Conservation (phyloP, 305 asterid genomes). For the Rubia peregrina region DNA sequence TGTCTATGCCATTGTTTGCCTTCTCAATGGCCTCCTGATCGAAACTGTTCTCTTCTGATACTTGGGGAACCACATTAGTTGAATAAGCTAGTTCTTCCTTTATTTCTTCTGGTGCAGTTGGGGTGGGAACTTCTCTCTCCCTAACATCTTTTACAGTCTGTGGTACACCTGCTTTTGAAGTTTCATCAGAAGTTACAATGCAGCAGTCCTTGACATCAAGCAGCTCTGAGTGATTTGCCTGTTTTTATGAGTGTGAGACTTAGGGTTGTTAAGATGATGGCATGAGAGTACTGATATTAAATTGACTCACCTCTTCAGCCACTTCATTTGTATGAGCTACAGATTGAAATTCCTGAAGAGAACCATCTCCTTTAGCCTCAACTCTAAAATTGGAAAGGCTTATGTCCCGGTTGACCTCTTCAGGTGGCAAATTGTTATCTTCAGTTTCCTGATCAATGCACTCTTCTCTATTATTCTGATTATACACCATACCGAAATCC, state of each 20-base stretch:
- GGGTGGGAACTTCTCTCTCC: conserved; percentile 4
- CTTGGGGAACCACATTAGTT: conserved; percentile 30
- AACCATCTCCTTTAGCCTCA: conserved; percentile 7
- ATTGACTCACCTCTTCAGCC: neutral
- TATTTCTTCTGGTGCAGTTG: conserved; percentile 25
- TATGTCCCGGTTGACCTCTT: conserved; percentile 9
- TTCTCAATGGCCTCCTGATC: neutral
- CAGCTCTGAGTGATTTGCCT: conserved; percentile 8
- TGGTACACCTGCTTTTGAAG: neutral
- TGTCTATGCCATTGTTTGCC: conserved; percentile 14
- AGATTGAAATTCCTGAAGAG: conserved; percentile 2
- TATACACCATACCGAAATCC: neutral
- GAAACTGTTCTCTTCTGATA: conserved; percentile 5
- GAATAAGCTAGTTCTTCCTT: conserved; percentile 17
- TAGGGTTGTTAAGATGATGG: neutral
- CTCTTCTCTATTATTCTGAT: neutral
- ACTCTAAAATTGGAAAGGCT: neutral
- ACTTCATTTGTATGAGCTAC: neutral
- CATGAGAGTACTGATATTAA: neutral
- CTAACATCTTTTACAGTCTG: neutral
- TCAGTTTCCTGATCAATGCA: neutral
- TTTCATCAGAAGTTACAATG: conserved; percentile 2
- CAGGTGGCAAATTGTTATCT: neutral
- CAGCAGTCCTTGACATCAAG: neutral
- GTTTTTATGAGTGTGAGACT: neutral